Percentiles rank a stretch among this genome's conserved stretches.
Conservation (phyloP, 2,329 filamentous ascomycete genomes). For the Monilinia fructicola region DNA sequence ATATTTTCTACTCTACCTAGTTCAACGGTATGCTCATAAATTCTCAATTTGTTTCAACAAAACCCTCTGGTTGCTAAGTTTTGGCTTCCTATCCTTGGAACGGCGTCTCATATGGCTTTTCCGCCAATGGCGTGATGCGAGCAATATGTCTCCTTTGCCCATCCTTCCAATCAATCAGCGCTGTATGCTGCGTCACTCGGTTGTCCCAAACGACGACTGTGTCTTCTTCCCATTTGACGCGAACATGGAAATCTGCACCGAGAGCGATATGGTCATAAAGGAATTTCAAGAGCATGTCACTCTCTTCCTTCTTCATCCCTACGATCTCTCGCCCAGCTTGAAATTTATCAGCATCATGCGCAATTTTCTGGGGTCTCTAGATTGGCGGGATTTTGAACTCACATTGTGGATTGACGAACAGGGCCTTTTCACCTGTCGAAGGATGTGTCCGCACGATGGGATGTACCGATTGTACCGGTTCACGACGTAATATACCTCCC, state of each 20-base stretch:
- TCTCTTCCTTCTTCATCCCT: constrained; percentile 81
- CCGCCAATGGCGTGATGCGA: constrained; percentile 78
- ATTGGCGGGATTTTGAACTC: constrained; percentile 40
- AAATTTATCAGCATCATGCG: constrained; percentile 13
- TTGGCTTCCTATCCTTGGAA: no score
- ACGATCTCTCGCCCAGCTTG: constrained; percentile 75
- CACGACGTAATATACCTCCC: constrained; percentile 68
- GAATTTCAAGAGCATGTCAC: constrained; percentile 71
- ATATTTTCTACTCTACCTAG: no score
- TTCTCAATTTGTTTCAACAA: no score
- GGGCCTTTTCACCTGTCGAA: constrained; percentile 72
- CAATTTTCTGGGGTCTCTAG: constrained; percentile 8
- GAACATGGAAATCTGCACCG: constrained; percentile 68
- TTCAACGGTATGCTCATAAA: no score
- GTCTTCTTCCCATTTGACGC: constrained; percentile 71
- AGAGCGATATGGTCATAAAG: constrained; percentile 69
- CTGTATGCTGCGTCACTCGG: constrained; percentile 75
- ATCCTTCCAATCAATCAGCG: constrained; percentile 75
- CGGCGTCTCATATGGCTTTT: constrained; percentile 71
- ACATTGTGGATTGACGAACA: constrained; percentile 78
- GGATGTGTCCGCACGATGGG: constrained; percentile 78
- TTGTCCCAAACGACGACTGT: constrained; percentile 87
- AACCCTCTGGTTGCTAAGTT: no score
- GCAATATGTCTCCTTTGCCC: constrained; percentile 76
- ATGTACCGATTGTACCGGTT: constrained; percentile 70